Base-by-base conservation (phyloP, 352 stramenopile species). In the Globisporangium mamillatum region DNA sequence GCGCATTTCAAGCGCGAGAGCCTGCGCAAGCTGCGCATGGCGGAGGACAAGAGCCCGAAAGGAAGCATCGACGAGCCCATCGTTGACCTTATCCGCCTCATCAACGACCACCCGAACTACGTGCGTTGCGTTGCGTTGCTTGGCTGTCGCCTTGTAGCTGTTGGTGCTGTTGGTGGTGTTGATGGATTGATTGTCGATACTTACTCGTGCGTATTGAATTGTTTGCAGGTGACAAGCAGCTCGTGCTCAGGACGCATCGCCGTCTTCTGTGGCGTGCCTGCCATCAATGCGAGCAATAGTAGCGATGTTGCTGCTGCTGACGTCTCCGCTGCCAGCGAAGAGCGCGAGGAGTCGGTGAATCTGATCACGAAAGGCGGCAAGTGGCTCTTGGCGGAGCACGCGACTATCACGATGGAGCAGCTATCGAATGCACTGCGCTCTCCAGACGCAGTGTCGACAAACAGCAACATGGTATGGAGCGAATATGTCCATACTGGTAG, bases 31-130 rank as follows among this genome's bases (percentile, higher is more conserved):
- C 75, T 96, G 66, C 84, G 85, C 62, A 75, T 76, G 67, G 81
- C 87, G 67, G 85, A 93, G 66, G 89, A 97, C 74, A 97, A 97
- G 75, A 97, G 88, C 50, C 91, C 91, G 7, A 98, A 98, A 66
- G 93, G 91, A 5, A 94, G 80, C 67, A 88, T 98, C 62, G 93
- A 98, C 69, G 86, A 81, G 41, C 86, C 88, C 4, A 96, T 98
- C 60, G 81, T 93, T 22, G 89, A 95, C 44, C 82, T 97, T 74
- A 94, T 98, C 66, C 70, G 76, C 16, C 75, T 81, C 7, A 92
- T 98, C 64, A 98, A 98, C 72, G 73, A 77, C 22, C 81, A 96
- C 58, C 73, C 78, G 4, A 81, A 97, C 73, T 97, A 94, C 63
- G 88, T 95, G 67, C 67, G 84, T 75, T 22, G 34, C 44, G 18